These are phyloP conservation scores for Suhomyces prunicola DNA, from an alignment of 805 yeast species.

Conservation along the genomic window DNA sequence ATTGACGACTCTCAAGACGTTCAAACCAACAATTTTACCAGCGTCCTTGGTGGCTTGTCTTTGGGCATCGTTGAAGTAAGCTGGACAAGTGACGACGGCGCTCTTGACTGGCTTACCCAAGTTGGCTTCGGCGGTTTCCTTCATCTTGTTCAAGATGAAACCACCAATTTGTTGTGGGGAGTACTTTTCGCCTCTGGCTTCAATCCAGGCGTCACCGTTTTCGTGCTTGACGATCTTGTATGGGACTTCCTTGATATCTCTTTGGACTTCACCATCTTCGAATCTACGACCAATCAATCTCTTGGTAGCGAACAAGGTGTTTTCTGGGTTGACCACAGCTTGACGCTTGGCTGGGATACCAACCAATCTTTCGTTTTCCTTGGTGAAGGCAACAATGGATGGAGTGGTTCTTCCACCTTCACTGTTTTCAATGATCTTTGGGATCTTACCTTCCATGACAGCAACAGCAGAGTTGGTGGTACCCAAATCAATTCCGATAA, in stretches of 20 bases:
- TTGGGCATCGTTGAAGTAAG: constrained; percentile 87
- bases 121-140: constrained; percentile 94
- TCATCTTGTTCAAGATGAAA: constrained; percentile 90
- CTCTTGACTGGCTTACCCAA: constrained; percentile 82
- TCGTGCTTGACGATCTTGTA: constrained; percentile 85
- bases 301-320: constrained; percentile 92
- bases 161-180: constrained; percentile 97
- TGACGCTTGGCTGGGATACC: constrained; percentile 97
- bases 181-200: constrained; percentile 81
- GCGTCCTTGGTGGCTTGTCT: constrained; percentile 96
- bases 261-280: constrained; percentile 85
- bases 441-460: constrained; percentile 71
- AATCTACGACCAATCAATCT: constrained; percentile 92
- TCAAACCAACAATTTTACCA: constrained; percentile 93
- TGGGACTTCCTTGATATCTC: constrained; percentile 83
- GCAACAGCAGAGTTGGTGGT: constrained; percentile 92
- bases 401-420: constrained; percentile 75
- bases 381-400: constrained; percentile 91
- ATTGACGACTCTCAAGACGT: constrained; percentile 84
- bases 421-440: constrained; percentile 74
- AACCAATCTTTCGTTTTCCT: constrained; percentile 85
- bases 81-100: constrained; percentile 91
- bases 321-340: constrained; percentile 90
- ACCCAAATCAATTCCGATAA: constrained; percentile 83
- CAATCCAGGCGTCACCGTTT: constrained; percentile 96